Percentiles rank a stretch among this genome's conserved stretches.
Conservation (phyloP, 140 eudicot species). For the Cichorium intybus region DNA sequence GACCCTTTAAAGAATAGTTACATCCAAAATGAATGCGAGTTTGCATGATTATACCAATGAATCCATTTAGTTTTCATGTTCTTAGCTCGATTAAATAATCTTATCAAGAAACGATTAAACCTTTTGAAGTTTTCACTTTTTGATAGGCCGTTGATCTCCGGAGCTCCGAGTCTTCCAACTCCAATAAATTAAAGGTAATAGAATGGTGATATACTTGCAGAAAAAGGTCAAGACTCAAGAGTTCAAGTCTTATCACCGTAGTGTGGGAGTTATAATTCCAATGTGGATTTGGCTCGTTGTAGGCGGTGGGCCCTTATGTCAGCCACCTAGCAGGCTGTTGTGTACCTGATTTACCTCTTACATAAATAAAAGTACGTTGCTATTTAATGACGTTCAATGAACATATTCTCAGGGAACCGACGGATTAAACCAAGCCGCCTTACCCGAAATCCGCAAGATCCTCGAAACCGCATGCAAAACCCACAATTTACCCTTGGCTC, state of each 20-base stretch:
- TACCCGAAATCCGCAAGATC: slow-evolving; percentile 74
- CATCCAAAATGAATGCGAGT: no score
- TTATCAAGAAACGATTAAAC: slow-evolving; percentile 11
- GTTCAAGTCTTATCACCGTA: not conserved
- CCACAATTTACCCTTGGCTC: slow-evolving; percentile 73
- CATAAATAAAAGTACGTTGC: not conserved
- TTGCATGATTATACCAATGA: not conserved
- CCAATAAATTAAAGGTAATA: slow-evolving; percentile 51
- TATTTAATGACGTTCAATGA: not conserved
- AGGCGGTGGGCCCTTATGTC: not conserved
- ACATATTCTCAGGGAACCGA: slow-evolving; percentile 35
- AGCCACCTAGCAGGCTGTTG: no score
- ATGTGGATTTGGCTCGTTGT: not conserved
- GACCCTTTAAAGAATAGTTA: not conserved
- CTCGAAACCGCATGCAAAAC: slow-evolving; percentile 57
- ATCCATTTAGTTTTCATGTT: not conserved
- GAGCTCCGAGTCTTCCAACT: slow-evolving; percentile 48
- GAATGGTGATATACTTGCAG: not conserved
- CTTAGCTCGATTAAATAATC: not conserved
- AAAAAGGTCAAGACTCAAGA: not conserved
- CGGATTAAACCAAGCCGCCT: slow-evolving; percentile 56
- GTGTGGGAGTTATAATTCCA: not conserved
- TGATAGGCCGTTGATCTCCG: slow-evolving; percentile 74
- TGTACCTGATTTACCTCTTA: not conserved
- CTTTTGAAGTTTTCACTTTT: slow-evolving; percentile 2